phyloP scores from a whole-genome alignment of 345 rosid genomes.

The Orychophragmus violaceus region DNA sequence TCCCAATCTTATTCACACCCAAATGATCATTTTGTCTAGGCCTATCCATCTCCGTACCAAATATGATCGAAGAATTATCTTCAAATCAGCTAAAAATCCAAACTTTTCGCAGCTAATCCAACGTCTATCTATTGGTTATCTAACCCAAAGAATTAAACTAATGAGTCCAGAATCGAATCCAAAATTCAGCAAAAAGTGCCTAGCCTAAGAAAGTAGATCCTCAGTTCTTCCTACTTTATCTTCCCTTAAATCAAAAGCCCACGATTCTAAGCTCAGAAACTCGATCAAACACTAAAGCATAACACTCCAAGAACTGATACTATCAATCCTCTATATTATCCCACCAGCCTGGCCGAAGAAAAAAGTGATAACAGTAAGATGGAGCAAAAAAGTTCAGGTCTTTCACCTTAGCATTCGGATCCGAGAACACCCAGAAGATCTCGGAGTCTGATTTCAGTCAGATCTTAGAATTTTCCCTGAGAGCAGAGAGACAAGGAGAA shows the following conservation, averaged over 20 bases:
- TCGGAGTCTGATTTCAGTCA: constrained; percentile 1
- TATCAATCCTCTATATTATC: neutral
- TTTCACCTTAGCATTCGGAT: constrained; percentile 24
- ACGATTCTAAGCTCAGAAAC: neutral
- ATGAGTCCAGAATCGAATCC: constrained; percentile 3
- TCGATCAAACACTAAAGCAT: constrained; percentile 2
- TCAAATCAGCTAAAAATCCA: neutral
- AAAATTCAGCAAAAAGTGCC: constrained; percentile 2
- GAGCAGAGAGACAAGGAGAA: constrained; percentile 11
- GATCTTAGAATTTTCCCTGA: neutral
- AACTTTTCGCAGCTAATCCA: neutral
- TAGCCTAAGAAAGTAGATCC: too few relatives aligned
- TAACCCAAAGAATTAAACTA: neutral
- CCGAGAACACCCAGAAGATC: neutral
- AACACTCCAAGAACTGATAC: neutral
- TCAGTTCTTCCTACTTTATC: too few relatives aligned
- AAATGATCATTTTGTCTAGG: constrained; percentile 61
- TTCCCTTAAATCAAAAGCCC: too few relatives aligned
- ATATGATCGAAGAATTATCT: neutral
- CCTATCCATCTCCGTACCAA: constrained; percentile 52
- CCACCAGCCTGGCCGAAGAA: neutral
- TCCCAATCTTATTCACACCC: constrained; percentile 85
- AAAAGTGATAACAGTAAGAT: neutral
- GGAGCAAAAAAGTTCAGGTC: constrained; percentile 8
- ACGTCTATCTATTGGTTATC: neutral